Evolutionary conservation across 192 early-diverging fungal genomes (phyloP).

Genomic region (Backusella liffmaniae): DNA sequence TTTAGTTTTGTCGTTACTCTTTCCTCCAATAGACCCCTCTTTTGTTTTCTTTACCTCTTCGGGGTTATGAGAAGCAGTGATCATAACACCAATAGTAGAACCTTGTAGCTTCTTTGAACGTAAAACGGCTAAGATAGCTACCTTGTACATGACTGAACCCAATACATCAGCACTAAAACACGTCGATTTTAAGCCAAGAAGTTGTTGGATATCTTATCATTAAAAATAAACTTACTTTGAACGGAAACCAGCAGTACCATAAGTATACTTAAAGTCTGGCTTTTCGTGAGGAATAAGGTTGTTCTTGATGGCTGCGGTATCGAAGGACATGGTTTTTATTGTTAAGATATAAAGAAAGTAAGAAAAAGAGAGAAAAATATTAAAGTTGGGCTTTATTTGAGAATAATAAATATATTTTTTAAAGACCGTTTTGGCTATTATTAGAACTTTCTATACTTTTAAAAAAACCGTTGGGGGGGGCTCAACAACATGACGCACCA

Average conservation of each 20-base stretch:
- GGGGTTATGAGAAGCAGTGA: constrained; percentile 99
- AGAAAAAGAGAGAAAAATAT: neutral
- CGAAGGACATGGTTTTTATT: constrained; percentile 11
- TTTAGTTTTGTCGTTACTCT: neutral
- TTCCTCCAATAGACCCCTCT: neutral
- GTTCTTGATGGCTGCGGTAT: constrained; percentile 15
- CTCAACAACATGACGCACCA: neutral
- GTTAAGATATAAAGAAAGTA: neutral
- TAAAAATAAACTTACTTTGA: constrained; percentile 64
- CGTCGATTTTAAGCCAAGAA: neutral
- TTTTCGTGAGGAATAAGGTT: constrained; percentile 23
- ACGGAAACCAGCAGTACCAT: constrained; percentile 99
- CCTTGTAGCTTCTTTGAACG: constrained; percentile 87
- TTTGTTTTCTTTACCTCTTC: constrained; percentile 57
- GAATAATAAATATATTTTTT: neutral
- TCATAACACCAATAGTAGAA: constrained; percentile 91
- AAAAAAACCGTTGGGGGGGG: neutral
- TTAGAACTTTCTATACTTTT: neutral
- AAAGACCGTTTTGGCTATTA: neutral
- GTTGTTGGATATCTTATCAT: no score
- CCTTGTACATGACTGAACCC: constrained; percentile 91
- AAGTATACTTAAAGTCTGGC: constrained; percentile 41
- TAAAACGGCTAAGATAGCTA: constrained; percentile 87
- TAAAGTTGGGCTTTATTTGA: neutral
- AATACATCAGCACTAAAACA: constrained; percentile 69